phyloP scores from a whole-genome alignment of 805 yeast genomes.

The Candida chauliodis region DNA sequence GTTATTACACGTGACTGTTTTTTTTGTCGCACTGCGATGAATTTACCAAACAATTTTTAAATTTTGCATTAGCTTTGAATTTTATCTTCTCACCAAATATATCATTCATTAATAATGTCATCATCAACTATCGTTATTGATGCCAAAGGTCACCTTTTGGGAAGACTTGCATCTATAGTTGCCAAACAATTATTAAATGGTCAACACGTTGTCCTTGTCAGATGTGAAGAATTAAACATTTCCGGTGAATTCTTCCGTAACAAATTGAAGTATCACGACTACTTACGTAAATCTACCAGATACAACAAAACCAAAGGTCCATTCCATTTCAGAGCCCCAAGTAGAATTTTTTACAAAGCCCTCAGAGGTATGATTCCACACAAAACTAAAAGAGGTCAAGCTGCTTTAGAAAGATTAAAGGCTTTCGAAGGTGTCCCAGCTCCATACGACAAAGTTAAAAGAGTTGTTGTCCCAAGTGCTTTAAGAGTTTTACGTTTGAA shows the following conservation, averaged over 20 bases:
- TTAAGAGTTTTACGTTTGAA: constrained; percentile 97
- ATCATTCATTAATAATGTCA: constrained; percentile 20
- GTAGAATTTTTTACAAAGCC: constrained; percentile 99
- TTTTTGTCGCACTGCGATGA: constrained; percentile 1
- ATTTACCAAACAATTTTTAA: constrained; percentile 6
- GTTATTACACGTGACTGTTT: background rate
- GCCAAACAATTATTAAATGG: constrained; percentile 99
- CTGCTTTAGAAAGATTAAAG: constrained; percentile 98
- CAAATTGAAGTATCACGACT: constrained; percentile 99
- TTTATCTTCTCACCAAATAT: constrained; percentile 4
- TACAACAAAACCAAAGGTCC: constrained; percentile 99
- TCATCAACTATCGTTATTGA: constrained; percentile 94
- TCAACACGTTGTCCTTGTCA: constrained; percentile 95
- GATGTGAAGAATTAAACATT: constrained; percentile 97
- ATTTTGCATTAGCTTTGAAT: constrained; percentile 4
- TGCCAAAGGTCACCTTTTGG: constrained; percentile 99
- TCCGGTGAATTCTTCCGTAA: constrained; percentile 99
- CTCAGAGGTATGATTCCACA: constrained; percentile 99
- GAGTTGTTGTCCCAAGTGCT: constrained; percentile 99
- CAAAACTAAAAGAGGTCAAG: constrained; percentile 99
- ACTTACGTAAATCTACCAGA: constrained; percentile 98
- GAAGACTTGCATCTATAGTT: constrained; percentile 98
- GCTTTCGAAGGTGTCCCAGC: constrained; percentile 99
- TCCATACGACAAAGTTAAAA: constrained; percentile 99
- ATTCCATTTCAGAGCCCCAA: constrained; percentile 99